phyloP scores from a whole-genome alignment of 1,284 basidiomycete genomes.

The Ustilago crameri region DNA sequence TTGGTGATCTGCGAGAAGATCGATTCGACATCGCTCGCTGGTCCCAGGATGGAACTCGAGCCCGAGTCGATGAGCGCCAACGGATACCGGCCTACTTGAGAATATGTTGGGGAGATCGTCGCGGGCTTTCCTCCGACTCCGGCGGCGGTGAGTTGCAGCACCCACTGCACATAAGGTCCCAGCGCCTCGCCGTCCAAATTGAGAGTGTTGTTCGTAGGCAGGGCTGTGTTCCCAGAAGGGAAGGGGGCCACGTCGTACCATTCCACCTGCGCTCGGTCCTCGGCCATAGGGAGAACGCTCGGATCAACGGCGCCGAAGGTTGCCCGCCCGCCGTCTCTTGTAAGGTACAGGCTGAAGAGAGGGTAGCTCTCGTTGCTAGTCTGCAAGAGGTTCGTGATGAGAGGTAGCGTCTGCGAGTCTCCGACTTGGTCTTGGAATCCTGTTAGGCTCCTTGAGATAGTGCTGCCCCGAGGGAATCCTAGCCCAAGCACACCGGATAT shows the following conservation, averaged over 20 bases:
- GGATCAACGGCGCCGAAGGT: constrained; percentile 50
- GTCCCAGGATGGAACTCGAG: constrained; percentile 80
- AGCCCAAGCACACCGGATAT: constrained; percentile 69
- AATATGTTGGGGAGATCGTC: constrained; percentile 76
- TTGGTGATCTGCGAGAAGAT: constrained; percentile 76
- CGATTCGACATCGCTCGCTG: constrained; percentile 80
- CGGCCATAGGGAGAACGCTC: constrained; percentile 5
- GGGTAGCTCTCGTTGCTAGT: constrained; percentile 40
- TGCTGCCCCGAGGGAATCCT: constrained; percentile 67
- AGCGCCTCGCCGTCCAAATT: constrained; percentile 34
- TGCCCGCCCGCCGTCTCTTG: constrained; percentile 14
- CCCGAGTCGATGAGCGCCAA: constrained; percentile 84
- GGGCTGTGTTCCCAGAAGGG: constrained; percentile 31
- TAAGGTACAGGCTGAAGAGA: constrained; percentile 41
- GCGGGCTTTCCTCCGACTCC: constrained; percentile 76
- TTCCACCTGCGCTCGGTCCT: constrained; percentile 24
- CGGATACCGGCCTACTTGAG: constrained; percentile 73
- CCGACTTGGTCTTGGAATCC: constrained; percentile 14
- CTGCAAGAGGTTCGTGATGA: constrained; percentile 27
- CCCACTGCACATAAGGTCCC: constrained; percentile 79
- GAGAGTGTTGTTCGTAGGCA: constrained; percentile 25
- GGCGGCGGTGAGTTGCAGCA: constrained; percentile 75
- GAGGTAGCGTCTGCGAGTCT: constrained; percentile 9
- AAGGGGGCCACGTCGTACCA: constrained; percentile 54
- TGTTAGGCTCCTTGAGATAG: constrained; percentile 30